Evolutionary conservation across 352 stramenopile species (phyloP), one percentile per base, ranked within the genome.

Genomic region (Globisporangium nodosum): DNA sequence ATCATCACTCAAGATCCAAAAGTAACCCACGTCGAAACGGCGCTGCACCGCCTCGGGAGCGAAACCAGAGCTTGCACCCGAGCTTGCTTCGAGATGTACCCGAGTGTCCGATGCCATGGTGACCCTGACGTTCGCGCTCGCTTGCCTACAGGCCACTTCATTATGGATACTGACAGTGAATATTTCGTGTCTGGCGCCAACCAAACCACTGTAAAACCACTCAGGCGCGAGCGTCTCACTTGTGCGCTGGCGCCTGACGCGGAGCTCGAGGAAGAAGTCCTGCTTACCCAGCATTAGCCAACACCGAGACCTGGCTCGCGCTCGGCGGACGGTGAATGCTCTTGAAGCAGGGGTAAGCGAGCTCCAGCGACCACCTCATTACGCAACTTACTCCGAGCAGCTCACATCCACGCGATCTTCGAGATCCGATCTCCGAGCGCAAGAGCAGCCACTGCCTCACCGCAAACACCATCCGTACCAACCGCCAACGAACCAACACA

Each of bases 351-450:
- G 5, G 33, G 0, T 37, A 37, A 49, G 21, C 30, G 52, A 30
- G 45, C 11, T 49, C 11, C 43, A 49, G 55, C 21, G 48, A 13
- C 55, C 55, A 61, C 55, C 46, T 61, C 55, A 61, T 61, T 61
- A 61, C 47, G 45, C 39, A 15, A 54, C 20, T 49, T 61, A 13
- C 55, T 15, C 37, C 5, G 24, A 54, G 27, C 6, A 42, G 42
- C 31, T 54, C 55, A 54, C 46, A 42, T 24, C 55, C 39, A 11
- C 47, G 33, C 31, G 30, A 40, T 49, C 45, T 49, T 49, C 20
- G n/a, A 20, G 7, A 49, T 20, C 11, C 45, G n/a, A 30, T 47
- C 40, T 13, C 37, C 12, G 37, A 43, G 37, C 37, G 37, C 11
- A 5, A 12, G 12, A 16, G 37, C 11, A 13, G 13, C 12, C 12